Base-by-base conservation (phyloP, 768 basidiomycete genomes). In the Hydnomerulius pinastri region DNA sequence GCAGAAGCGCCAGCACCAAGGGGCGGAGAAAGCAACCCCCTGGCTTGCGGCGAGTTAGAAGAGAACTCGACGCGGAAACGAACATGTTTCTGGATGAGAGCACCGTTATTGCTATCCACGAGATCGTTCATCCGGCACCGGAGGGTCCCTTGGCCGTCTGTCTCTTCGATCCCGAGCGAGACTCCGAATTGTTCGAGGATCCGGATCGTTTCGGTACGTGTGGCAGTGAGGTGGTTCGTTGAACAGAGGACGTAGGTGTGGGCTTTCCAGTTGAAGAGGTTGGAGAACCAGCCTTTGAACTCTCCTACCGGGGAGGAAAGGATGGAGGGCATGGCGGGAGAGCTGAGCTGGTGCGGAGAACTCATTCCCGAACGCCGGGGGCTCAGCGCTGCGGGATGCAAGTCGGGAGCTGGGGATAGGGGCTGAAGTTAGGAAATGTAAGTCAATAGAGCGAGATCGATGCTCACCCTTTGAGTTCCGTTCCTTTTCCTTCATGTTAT, bases 271-370 rank as follows among this genome's bases (percentile, higher is more conserved):
- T 85, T 90, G 76, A 98, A 98, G 25, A 98, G 74, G 58, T 90
- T 96, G 18, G 92, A 90, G 71, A 98, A 95, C 95, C 95, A 97
- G 28, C 87, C 89, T 64, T 87, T 89, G 70, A 91, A 84, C 67
- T 91, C 90, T 50, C 86, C 86, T 12, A 88, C 86, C 9, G 82
- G 85, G n/a, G 87, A 87, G 13, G 87, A 83, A 6, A 80, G 73
- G 36, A 82, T 66, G 41, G 67, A 71, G 20, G 51, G 65, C 52
- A 63, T 66, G 23, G 54, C 71, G 51, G 56, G 74, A 46, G 58
- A 73, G 70, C 23, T 75, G 70, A 17, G 75, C 72, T 46, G 71
- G 55, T 42, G 72, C 8, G 83, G 81, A 8, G 85, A 82, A 9
- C 73, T 72, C 8, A 81, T 66, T 0, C 74, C 74, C 2, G 80